These are phyloP conservation scores for Hyaloraphidium curvatum DNA, from an alignment of 192 early-diverging fungal species.

Conservation along the genomic window DNA sequence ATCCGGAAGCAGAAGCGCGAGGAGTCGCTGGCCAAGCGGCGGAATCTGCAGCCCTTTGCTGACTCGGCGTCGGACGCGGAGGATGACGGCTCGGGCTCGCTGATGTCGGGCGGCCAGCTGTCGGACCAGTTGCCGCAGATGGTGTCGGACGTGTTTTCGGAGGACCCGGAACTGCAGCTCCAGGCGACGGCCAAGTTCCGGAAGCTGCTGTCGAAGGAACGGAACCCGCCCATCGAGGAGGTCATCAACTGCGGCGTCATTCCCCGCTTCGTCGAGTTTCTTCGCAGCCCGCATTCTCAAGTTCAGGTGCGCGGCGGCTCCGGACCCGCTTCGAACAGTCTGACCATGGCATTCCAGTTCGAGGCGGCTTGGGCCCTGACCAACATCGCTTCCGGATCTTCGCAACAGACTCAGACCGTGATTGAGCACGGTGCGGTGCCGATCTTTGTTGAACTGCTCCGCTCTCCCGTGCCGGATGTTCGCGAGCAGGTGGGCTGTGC, in stretches of 20 bases:
- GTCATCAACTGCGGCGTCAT: slow-evolving; percentile 87
- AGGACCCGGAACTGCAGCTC: slow-evolving; percentile 58
- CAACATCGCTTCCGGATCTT: slow-evolving; percentile 95
- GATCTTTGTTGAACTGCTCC: slow-evolving; percentile 72
- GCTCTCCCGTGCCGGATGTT: slow-evolving; percentile 66
- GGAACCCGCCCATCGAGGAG: slow-evolving; percentile 90
- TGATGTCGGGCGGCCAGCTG: slow-evolving; percentile 17
- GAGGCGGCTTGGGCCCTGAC: slow-evolving; percentile 98
- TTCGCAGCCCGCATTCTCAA: slow-evolving; percentile 58
- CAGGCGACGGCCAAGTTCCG: slow-evolving; percentile 71
- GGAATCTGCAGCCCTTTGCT: slow-evolving; percentile 42
- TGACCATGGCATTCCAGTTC: slow-evolving; percentile 34
- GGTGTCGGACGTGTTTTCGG: slow-evolving; percentile 58
- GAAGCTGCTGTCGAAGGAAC: slow-evolving; percentile 81
- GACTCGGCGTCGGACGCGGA: slow-evolving; percentile 33
- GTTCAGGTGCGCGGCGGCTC: slow-evolving; percentile 44
- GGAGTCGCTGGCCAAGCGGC: slow-evolving; percentile 78
- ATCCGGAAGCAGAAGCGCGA: slow-evolving; percentile 91
- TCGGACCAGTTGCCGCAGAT: slow-evolving; percentile 59
- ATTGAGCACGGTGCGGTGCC: slow-evolving; percentile 85
- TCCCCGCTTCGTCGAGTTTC: slow-evolving; percentile 84
- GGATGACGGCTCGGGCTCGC: slow-evolving; percentile 39
- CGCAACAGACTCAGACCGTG: slow-evolving; percentile 80
- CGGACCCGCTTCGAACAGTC: neutral
- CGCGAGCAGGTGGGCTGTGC: slow-evolving; percentile 56